Evolutionary conservation across 2,329 filamentous ascomycete genomes (phyloP).

Genomic region (Allantophomopsis cytisporea): DNA sequence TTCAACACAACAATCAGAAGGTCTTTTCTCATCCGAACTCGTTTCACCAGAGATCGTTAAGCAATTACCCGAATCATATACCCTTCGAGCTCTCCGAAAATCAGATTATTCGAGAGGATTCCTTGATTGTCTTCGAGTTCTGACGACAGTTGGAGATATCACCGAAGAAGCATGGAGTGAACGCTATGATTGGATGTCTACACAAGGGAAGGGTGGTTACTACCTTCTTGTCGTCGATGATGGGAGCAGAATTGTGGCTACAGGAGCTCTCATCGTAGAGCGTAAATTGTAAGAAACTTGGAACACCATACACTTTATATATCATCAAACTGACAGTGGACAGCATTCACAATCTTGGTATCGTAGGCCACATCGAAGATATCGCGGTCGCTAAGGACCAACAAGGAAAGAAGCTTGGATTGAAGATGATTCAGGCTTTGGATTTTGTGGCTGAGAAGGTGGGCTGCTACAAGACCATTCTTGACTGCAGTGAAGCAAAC

Average conservation of each 20-base stretch:
- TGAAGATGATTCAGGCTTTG: conserved; percentile 86
- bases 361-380: conserved; percentile 94
- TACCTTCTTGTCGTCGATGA: conserved; percentile 80
- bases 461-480: conserved; percentile 93
- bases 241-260: conserved; percentile 59
- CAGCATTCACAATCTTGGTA: conserved; percentile 66
- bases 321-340: neutral
- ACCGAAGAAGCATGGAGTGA: conserved; percentile 59
- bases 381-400: conserved; percentile 91
- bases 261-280: conserved; percentile 82
- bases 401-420: conserved; percentile 91
- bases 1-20: too few species aligned
- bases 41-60: conserved; percentile 64
- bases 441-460: conserved; percentile 78
- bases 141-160: conserved; percentile 87
- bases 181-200: conserved; percentile 70
- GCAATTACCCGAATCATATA: conserved; percentile 68
- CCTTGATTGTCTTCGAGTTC: conserved; percentile 78
- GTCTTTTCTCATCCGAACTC: conserved; percentile 65
- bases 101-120: conserved; percentile 73
- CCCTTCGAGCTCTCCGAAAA: conserved; percentile 64
- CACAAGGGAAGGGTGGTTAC: conserved; percentile 54
- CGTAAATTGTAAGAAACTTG: conserved; percentile 63
- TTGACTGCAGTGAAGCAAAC: conserved; percentile 92
- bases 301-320: neutral